A percentile compares a stretch with the other conserved stretches of the same genome.
Conservation (phyloP, 306 rosid genomes). For the Nissolia schottii region DNA sequence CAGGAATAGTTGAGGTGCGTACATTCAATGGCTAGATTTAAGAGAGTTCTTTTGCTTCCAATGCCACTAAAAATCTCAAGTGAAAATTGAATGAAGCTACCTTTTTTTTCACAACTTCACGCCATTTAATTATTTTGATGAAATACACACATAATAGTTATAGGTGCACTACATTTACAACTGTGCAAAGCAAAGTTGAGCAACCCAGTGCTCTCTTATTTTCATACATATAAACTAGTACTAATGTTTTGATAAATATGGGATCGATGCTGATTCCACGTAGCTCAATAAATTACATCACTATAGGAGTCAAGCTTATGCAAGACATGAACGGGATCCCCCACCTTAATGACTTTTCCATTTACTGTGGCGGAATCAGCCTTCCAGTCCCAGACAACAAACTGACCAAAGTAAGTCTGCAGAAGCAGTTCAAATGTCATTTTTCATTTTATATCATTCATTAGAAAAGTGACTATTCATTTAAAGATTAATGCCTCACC, state of each 20-base stretch:
- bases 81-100: no score
- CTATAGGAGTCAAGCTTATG: constrained; percentile 45
- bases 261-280: background rate
- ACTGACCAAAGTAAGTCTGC: constrained; percentile 82
- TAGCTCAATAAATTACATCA: constrained; percentile 63
- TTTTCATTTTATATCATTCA: constrained; percentile 11
- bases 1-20: no score
- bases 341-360: constrained; percentile 47
- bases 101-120: no score
- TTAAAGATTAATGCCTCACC: constrained; percentile 40
- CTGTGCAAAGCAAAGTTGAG: background rate
- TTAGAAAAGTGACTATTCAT: background rate
- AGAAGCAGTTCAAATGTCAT: constrained; percentile 14
- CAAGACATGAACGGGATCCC: constrained; percentile 55
- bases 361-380: constrained; percentile 33
- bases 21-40: no score
- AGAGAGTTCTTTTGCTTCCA: no score
- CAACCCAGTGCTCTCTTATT: background rate
- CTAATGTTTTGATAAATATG: background rate
- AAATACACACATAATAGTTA: background rate
- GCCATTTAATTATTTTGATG: background rate
- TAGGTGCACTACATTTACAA: background rate
- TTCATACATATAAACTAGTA: background rate
- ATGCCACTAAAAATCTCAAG: no score
- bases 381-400: constrained; percentile 68